Percentiles rank a stretch among this genome's conserved stretches.
Conservation (phyloP, 2,329 filamentous ascomycete species). For the Xylaria sp. region DNA sequence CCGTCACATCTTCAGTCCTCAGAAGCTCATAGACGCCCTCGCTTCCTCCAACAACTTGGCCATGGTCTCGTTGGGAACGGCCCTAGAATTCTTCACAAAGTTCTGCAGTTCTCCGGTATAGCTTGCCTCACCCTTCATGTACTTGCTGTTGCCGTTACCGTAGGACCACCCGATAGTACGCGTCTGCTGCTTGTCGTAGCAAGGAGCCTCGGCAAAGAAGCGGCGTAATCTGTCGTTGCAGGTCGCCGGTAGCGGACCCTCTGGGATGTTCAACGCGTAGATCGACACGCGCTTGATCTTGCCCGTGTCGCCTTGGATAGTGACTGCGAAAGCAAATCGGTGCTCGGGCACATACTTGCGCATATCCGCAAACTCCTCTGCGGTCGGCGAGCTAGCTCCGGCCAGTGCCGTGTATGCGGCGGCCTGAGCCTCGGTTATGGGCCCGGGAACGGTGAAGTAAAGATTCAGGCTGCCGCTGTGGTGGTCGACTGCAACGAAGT, state of each 20-base stretch:
- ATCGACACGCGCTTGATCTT: conserved; percentile 12
- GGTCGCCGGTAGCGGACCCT: neutral
- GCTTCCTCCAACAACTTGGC: conserved; percentile 1
- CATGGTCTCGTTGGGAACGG: neutral
- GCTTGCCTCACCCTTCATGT: conserved; percentile 7
- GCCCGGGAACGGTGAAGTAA: conserved; percentile 4
- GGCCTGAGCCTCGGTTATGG: neutral
- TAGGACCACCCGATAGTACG: conserved; percentile 1
- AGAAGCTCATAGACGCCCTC: conserved; percentile 3
- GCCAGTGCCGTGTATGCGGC: conserved; percentile 1
- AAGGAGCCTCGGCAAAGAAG: neutral
- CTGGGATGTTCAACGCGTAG: conserved; percentile 7
- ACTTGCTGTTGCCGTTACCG: conserved; percentile 1
- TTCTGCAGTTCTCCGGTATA: conserved; percentile 1
- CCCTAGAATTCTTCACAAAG: neutral
- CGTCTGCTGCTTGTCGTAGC: conserved; percentile 1
- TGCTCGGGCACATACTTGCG: conserved; percentile 1
- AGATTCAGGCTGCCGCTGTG: neutral
- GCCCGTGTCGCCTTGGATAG: neutral
- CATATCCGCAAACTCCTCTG: conserved; percentile 4
- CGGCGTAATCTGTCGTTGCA: neutral
- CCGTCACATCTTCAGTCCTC: neutral
- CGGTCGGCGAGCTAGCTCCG: neutral
- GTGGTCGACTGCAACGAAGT: conserved; percentile 5
- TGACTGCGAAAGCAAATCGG: conserved; percentile 1